These are phyloP conservation scores for Solidago caesia DNA, from an alignment of 129 eudicot species.

Conservation along the genomic window DNA sequence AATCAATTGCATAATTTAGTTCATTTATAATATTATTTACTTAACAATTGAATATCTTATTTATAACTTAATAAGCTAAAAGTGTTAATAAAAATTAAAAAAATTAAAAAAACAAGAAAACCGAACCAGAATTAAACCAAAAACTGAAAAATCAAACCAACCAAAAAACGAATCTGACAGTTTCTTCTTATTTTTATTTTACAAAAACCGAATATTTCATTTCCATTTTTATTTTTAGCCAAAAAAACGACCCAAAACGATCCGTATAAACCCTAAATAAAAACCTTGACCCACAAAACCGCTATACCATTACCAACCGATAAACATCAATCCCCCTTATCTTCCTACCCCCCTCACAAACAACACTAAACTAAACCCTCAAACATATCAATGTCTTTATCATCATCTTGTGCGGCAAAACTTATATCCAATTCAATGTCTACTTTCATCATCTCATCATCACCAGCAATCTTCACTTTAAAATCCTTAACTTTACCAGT, in stretches of 20 bases:
- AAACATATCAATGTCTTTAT: neutral
- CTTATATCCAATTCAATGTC: slow-evolving; percentile 29
- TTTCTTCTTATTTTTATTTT: too few species aligned
- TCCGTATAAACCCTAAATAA: slow-evolving; percentile 3
- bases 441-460: slow-evolving; percentile 27
- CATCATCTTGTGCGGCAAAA: slow-evolving; percentile 34
- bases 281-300: slow-evolving; percentile 13
- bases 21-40: too few species aligned
- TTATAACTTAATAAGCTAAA: too few species aligned
- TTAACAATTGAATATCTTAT: too few species aligned
- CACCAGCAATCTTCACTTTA: slow-evolving; percentile 37
- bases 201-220: too few species aligned
- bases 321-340: slow-evolving; percentile 2
- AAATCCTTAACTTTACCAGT: slow-evolving; percentile 36
- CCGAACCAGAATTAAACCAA: neutral
- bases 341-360: slow-evolving; percentile 8
- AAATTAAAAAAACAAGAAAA: too few species aligned
- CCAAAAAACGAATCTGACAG: too few species aligned
- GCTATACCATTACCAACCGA: slow-evolving; percentile 10
- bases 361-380: slow-evolving; percentile 23
- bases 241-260: neutral
- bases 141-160: too few species aligned
- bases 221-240: neutral
- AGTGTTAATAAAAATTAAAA: too few species aligned
- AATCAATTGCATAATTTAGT: too few species aligned